Conservation (phyloP, 805 yeast species). For the Metschnikowia kunwiensis region DNA sequence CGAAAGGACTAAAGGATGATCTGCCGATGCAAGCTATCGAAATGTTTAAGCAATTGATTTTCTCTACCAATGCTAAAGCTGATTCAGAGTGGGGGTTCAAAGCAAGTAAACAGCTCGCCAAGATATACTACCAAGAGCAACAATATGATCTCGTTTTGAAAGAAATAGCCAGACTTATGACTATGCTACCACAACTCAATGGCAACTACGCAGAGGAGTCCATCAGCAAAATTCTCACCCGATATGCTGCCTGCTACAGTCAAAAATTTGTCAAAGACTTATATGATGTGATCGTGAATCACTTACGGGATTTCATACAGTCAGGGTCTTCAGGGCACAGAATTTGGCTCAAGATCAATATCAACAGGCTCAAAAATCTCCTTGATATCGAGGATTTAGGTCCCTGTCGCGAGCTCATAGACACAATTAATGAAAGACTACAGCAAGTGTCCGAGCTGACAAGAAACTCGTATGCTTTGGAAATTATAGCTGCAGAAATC, state of each 20-base stretch:
- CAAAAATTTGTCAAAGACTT: slow-evolving; percentile 28
- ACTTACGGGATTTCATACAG: slow-evolving; percentile 20
- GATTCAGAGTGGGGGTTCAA: slow-evolving; percentile 37
- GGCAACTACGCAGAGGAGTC: slow-evolving; percentile 41
- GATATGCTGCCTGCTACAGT: slow-evolving; percentile 30
- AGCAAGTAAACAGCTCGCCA: slow-evolving; percentile 40
- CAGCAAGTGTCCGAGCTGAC: slow-evolving; percentile 42
- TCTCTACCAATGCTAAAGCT: slow-evolving; percentile 21
- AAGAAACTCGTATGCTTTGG: slow-evolving; percentile 50
- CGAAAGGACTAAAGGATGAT: slow-evolving; percentile 38
- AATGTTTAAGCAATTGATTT: slow-evolving; percentile 18
- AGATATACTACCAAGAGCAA: slow-evolving; percentile 27
- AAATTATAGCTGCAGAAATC: slow-evolving; percentile 65
- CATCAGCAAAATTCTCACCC: slow-evolving; percentile 32
- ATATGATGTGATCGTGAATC: slow-evolving; percentile 30
- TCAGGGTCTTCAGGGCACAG: slow-evolving; percentile 26
- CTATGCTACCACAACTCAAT: slow-evolving; percentile 26
- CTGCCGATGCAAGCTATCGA: slow-evolving; percentile 10
- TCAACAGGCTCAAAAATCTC: slow-evolving; percentile 42
- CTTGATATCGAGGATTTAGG: slow-evolving; percentile 29
- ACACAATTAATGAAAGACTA: slow-evolving; percentile 36
- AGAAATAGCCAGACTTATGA: slow-evolving; percentile 23
- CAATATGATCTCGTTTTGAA: slow-evolving; percentile 24
- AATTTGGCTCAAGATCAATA: slow-evolving; percentile 46
- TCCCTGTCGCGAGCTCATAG: slow-evolving; percentile 34